phyloP scores from a whole-genome alignment of 805 yeast species.

The Myxozyma vanderwaltii region DNA sequence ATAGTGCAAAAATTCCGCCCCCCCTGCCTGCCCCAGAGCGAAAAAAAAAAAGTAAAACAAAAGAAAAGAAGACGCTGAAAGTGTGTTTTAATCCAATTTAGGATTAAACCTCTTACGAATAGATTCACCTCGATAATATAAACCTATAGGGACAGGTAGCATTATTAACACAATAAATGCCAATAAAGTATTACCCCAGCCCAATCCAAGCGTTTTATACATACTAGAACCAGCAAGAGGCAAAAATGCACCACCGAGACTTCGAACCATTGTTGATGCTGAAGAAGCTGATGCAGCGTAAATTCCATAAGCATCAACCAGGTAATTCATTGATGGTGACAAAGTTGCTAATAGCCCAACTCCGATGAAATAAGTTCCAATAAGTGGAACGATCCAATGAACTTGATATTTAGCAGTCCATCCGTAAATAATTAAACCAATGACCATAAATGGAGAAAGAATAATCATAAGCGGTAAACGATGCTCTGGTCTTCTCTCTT shows the following conservation, averaged over 20 bases:
- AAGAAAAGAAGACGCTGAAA: too few relatives aligned
- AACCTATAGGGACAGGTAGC: constrained; percentile 58
- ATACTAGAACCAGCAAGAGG: constrained; percentile 62
- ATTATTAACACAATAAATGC: constrained; percentile 58
- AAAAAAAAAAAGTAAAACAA: too few relatives aligned
- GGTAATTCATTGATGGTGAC: constrained; percentile 63
- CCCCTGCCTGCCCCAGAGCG: too few relatives aligned
- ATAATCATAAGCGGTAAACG: constrained; percentile 56
- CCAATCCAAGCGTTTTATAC: constrained; percentile 28
- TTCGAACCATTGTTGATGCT: constrained; percentile 68
- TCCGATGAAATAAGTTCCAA: constrained; percentile 65
- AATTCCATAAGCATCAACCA: constrained; percentile 69
- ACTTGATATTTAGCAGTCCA: constrained; percentile 62
- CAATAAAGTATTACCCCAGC: constrained; percentile 50
- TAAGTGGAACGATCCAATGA: constrained; percentile 63
- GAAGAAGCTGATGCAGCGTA: constrained; percentile 72
- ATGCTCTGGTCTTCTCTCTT: constrained; percentile 64
- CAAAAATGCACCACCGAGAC: constrained; percentile 68
- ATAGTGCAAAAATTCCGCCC: too few relatives aligned
- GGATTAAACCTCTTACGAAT: constrained; percentile 17
- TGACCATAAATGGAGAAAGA: constrained; percentile 55
- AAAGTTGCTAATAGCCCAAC: constrained; percentile 62
- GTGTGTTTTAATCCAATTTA: neutral
- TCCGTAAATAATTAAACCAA: constrained; percentile 67
- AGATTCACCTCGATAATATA: constrained; percentile 12